phyloP scores from a whole-genome alignment of 352 stramenopile species.

The Pythium insidiosum region DNA sequence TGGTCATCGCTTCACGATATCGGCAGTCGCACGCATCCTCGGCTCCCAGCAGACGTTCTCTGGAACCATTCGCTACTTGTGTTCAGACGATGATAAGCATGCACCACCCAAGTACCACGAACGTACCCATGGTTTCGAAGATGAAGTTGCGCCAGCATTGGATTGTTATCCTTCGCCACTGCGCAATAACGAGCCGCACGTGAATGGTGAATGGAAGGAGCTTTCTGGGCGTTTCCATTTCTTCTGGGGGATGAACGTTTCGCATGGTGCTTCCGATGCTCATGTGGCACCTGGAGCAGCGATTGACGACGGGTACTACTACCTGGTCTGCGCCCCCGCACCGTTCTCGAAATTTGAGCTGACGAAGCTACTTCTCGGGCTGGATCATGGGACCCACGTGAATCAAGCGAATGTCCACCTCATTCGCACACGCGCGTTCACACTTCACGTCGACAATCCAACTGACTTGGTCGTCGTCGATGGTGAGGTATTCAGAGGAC shows the following conservation, averaged over 20 bases:
- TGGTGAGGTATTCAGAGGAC: conserved; percentile 24
- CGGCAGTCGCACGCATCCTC: conserved; percentile 23
- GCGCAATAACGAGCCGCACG: conserved; percentile 9
- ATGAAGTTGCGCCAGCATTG: conserved; percentile 13
- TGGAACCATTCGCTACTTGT: conserved; percentile 20
- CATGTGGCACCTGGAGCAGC: conserved; percentile 18
- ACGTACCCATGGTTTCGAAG: conserved; percentile 15
- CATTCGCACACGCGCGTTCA: conserved; percentile 28
- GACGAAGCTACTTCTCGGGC: conserved; percentile 17
- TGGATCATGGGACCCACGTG: conserved; percentile 21
- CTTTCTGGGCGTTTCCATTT: conserved; percentile 23
- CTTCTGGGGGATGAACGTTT: conserved; percentile 36
- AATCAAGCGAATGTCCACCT: conserved; percentile 17
- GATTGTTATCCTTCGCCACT: conserved; percentile 14
- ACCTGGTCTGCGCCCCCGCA: conserved; percentile 11
- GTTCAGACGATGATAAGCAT: conserved; percentile 11
- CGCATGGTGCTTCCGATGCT: conserved; percentile 19
- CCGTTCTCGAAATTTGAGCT: conserved; percentile 17
- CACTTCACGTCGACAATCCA: conserved; percentile 19
- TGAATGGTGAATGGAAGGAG: conserved; percentile 21
- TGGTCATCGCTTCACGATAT: conserved; percentile 30
- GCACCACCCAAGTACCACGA: conserved; percentile 16
- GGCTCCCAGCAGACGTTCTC: conserved; percentile 11
- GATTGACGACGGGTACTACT: conserved; percentile 28
- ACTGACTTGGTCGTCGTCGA: conserved; percentile 22